phyloP scores from a whole-genome alignment of 805 yeast genomes.

The Naumovozyma castellii region DNA sequence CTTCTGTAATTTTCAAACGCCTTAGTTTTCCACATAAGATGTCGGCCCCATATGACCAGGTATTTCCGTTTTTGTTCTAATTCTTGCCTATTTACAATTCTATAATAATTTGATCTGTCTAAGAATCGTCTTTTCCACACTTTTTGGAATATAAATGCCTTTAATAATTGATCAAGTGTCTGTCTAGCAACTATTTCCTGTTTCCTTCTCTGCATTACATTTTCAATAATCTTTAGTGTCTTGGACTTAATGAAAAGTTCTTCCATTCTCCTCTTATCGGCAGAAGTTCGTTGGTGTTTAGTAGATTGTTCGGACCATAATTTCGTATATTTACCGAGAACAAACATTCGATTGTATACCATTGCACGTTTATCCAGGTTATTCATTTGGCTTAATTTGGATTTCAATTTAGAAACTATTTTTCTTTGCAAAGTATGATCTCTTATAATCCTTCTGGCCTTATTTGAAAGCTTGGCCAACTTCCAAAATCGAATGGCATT shows the following conservation, averaged over 20 bases:
- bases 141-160: slow-evolving; percentile 8
- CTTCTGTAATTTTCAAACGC: slow-evolving; percentile 1
- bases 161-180: slow-evolving; percentile 5
- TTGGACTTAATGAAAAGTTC: slow-evolving; percentile 6
- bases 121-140: slow-evolving; percentile 18
- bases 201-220: slow-evolving; percentile 4
- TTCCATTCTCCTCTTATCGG: slow-evolving; percentile 4
- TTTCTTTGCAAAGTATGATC: not conserved
- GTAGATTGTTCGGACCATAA: not conserved
- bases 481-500: not conserved
- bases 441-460: not conserved
- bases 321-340: not conserved
- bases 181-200: slow-evolving; percentile 7
- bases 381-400: not conserved
- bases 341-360: not conserved
- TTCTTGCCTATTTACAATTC: slow-evolving; percentile 5
- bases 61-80: slow-evolving; percentile 3
- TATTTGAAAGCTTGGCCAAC: not conserved
- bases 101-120: slow-evolving; percentile 10
- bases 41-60: slow-evolving; percentile 7
- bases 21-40: slow-evolving; percentile 3
- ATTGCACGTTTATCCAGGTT: not conserved
- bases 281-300: not conserved
- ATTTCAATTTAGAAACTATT: too few species aligned
- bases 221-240: slow-evolving; percentile 5